phyloP scores from a whole-genome alignment of 352 stramenopile species.

The Pseudoperonospora humuli region DNA sequence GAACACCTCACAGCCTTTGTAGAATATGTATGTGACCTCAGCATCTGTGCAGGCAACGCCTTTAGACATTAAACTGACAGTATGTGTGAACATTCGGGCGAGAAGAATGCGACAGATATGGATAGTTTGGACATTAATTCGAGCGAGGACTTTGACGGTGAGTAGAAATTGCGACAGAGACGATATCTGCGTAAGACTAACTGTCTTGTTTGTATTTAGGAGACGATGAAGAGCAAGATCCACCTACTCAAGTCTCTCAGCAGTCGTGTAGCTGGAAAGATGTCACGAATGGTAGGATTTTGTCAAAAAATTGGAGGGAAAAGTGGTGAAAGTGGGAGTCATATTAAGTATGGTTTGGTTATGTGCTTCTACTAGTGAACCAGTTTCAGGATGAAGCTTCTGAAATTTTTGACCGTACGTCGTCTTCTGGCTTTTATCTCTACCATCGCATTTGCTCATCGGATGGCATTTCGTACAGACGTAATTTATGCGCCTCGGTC shows the following conservation, averaged over 20 bases:
- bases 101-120: conserved; percentile 46
- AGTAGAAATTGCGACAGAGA: background rate
- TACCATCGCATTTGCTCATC: conserved; percentile 23
- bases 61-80: too few relatives aligned
- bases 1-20: conserved; percentile 44
- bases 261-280: conserved; percentile 29
- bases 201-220: background rate
- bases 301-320: conserved; percentile 1
- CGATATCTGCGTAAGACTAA: background rate
- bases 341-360: conserved; percentile 13
- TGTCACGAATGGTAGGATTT: conserved; percentile 25
- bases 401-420: conserved; percentile 65
- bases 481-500: conserved; percentile 47
- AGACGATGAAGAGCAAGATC: conserved; percentile 15
- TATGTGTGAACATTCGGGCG: too few relatives aligned
- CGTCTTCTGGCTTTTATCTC: conserved; percentile 9
- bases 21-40: conserved; percentile 49
- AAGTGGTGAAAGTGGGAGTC: conserved; percentile 6
- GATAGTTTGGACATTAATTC: conserved; percentile 50
- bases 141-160: conserved; percentile 58
- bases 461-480: conserved; percentile 18
- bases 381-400: conserved; percentile 51
- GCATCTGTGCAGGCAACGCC: too few relatives aligned
- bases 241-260: conserved; percentile 16
- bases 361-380: conserved; percentile 21